Conservation (phyloP, 106 monocot species). For the Dendrobium chrysotoxum region DNA sequence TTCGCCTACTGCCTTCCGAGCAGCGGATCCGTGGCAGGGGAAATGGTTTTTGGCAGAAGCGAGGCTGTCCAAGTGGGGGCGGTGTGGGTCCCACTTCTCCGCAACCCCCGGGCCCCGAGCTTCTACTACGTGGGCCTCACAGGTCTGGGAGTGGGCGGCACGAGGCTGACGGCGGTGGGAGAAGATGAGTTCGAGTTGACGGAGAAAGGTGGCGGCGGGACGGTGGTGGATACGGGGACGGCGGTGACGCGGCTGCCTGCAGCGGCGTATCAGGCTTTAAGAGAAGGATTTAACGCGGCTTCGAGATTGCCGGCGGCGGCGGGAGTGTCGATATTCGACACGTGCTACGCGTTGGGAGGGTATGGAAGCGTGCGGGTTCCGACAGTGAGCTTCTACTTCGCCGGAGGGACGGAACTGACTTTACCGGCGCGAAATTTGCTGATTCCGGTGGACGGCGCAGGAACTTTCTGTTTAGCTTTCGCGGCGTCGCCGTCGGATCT, state of each 20-base stretch:
- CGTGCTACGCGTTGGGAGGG: slow-evolving; percentile 55
- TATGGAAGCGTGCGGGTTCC: slow-evolving; percentile 67
- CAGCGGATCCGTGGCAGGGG: slow-evolving; percentile 34
- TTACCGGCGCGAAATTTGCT: slow-evolving; percentile 69
- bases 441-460: slow-evolving; percentile 58
- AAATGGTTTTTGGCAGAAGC: slow-evolving; percentile 51
- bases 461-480: slow-evolving; percentile 67
- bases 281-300: slow-evolving; percentile 31
- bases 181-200: slow-evolving; percentile 35
- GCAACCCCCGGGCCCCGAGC: slow-evolving; percentile 52
- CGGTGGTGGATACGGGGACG: slow-evolving; percentile 74
- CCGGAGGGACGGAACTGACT: slow-evolving; percentile 46
- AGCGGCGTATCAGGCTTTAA: slow-evolving; percentile 41
- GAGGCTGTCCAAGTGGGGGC: slow-evolving; percentile 58
- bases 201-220: slow-evolving; percentile 41
- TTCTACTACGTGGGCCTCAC: slow-evolving; percentile 72
- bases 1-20: slow-evolving; percentile 75
- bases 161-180: slow-evolving; percentile 18
- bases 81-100: slow-evolving; percentile 68
- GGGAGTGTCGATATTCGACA: slow-evolving; percentile 72
- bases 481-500: slow-evolving; percentile 35
- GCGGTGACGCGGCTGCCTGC: slow-evolving; percentile 58
- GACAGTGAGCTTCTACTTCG: slow-evolving; percentile 66
- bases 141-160: slow-evolving; percentile 59
- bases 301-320: slow-evolving; percentile 42